Conservation (phyloP, 345 rosid genomes). For the Populus ilicifolia region DNA sequence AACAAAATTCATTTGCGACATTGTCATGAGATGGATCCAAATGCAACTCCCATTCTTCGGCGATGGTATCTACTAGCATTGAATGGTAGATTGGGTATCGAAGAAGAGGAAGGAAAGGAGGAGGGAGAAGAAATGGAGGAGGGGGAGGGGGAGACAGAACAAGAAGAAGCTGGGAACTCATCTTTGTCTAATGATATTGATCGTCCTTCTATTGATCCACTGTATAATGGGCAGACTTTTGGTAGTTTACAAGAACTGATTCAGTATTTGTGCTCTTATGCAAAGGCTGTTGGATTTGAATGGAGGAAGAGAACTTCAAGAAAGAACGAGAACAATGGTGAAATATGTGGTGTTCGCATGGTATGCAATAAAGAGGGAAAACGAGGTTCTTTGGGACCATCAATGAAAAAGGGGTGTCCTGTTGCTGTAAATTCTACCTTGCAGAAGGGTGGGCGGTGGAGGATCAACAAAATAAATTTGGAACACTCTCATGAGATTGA, state of each 20-base stretch:
- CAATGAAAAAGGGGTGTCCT: not conserved
- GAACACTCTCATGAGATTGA: not conserved
- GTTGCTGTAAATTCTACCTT: not conserved
- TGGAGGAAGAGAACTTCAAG: not conserved
- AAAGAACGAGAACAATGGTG: not conserved
- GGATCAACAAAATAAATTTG: not conserved
- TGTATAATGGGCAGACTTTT: not conserved
- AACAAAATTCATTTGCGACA: not conserved
- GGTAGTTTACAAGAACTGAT: not conserved
- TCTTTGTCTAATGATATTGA: not conserved
- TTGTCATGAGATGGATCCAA: not conserved
- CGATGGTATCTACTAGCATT: not conserved
- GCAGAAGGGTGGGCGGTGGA: not conserved
- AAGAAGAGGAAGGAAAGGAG: not conserved
- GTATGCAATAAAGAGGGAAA: not conserved
- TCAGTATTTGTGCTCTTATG: not conserved
- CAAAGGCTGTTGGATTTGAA: not conserved
- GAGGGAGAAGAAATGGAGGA: not conserved
- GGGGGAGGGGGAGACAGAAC: not conserved
- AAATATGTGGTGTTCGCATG: not conserved
- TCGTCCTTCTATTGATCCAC: not conserved
- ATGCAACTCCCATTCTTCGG: not conserved
- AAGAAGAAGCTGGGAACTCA: not conserved
- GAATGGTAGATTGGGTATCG: not conserved
- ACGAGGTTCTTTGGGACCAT: not conserved